Evolutionary conservation across 225 moss, liverwort and hornwort genomes (phyloP).

Genomic region (Physcomitrium patens): DNA sequence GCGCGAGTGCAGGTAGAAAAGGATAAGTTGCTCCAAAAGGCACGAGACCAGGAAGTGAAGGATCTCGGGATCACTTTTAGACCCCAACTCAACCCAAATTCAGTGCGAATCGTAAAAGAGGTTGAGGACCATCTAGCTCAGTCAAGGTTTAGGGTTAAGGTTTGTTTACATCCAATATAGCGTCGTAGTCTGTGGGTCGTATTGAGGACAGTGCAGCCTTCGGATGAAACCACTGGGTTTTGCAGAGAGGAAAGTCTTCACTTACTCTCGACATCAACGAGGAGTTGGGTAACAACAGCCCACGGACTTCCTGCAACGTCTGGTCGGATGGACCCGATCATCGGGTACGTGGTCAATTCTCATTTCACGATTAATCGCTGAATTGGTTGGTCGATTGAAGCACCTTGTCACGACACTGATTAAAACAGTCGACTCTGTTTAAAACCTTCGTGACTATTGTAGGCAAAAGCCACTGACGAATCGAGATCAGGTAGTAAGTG

Average conservation of each 20-base stretch:
- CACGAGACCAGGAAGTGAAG: slow-evolving; percentile 70
- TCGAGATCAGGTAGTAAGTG: slow-evolving; percentile 54
- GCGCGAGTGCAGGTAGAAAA: slow-evolving; percentile 59
- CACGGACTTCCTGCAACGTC: slow-evolving; percentile 39
- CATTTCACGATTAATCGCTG: not conserved
- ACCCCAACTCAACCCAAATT: slow-evolving; percentile 78
- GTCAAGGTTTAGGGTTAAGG: not conserved
- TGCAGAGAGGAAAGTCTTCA: slow-evolving; percentile 69
- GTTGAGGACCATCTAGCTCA: slow-evolving; percentile 33
- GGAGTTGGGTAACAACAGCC: slow-evolving; percentile 46
- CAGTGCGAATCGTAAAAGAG: slow-evolving; percentile 73
- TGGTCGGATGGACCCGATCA: slow-evolving; percentile 30
- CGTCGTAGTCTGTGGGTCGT: not conserved
- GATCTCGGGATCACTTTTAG: slow-evolving; percentile 81
- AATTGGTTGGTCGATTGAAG: not conserved
- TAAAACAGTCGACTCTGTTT: too few species aligned
- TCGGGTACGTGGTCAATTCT: slow-evolving; percentile 19
- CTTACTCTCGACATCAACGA: slow-evolving; percentile 58
- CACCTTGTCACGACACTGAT: too few species aligned
- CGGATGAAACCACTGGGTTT: not conserved
- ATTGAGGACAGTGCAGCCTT: not conserved
- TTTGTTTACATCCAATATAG: not conserved
- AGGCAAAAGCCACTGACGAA: slow-evolving; percentile 48
- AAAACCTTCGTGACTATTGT: slow-evolving; percentile 12
- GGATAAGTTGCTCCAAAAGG: slow-evolving; percentile 62